Base-by-base conservation (phyloP, 169 alveolate species). In the Plasmodium relictum region DNA sequence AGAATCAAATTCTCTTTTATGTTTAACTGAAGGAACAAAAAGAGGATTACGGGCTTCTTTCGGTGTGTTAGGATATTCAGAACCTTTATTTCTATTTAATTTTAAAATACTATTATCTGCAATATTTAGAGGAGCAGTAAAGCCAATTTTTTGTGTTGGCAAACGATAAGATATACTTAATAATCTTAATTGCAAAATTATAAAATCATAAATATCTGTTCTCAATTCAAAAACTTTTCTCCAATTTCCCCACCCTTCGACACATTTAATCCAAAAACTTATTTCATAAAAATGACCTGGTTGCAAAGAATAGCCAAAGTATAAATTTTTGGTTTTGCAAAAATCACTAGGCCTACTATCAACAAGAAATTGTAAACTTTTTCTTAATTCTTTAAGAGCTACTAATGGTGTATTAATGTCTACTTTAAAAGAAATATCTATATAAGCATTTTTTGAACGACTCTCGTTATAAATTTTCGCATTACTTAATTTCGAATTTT, bases 381-480 rank as follows among this genome's bases (percentile, higher is more conserved):
- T 76, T 61, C 93, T 78, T 50, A 94, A 76, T 61, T 94, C 95
- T 42, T 95, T 95, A 59, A 95, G 92, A 3, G 96, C 96, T 31
- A 96, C 93, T 39, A 97, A 95, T 62, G 97, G 89, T 16, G 97
- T 95, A 54, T 85, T 63, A 76, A 78, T 93, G 80, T 94, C 96
- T 31, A 95, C 93, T 58, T 95, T 93, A 85, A 95, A 94, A 26
- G 89, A 61, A 45, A 93, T 74, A 58, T 93, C 93, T 14, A 95
- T 88, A 39, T 95, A 95, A 2, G 97, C 97, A 66, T 92, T 88
- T 68, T 93, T 74, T 26, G 97, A 88, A 41, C 97, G 78, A 72
- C 96, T 95, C 76, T 95, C 97, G 78, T 95, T 95, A 44, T 95
- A 93, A 20, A 95, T 95, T 58, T 95, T 95, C 78, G 93, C 95